A percentile compares a stretch with the other conserved stretches of the same genome.
These are phyloP conservation scores for Crepidotus variabilis DNA, from an alignment of 768 basidiomycete species.

Conservation along the genomic window DNA sequence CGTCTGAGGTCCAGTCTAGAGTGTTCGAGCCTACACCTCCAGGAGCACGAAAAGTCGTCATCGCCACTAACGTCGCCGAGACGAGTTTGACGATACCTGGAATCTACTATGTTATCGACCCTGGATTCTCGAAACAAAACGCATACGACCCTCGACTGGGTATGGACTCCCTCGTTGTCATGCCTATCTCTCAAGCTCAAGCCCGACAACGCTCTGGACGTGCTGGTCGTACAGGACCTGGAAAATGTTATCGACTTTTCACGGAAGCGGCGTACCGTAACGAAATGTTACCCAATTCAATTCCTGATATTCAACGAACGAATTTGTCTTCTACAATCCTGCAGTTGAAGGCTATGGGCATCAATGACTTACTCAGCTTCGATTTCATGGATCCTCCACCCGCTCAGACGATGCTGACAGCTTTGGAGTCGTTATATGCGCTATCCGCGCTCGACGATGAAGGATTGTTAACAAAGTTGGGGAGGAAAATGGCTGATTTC, in stretches of 20 bases:
- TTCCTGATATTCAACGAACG: constrained; percentile 96
- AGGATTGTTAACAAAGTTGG: constrained; percentile 88
- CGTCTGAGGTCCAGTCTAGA: constrained; percentile 95
- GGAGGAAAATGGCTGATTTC: constrained; percentile 99
- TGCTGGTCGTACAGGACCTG: constrained; percentile 96
- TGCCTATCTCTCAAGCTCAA: constrained; percentile 98
- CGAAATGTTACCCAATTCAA: constrained; percentile 97
- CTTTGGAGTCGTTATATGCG: constrained; percentile 90
- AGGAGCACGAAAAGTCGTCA: constrained; percentile 97
- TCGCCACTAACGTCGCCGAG: constrained; percentile 99
- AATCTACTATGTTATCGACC: constrained; percentile 98
- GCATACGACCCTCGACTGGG: constrained; percentile 96
- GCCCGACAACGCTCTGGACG: constrained; percentile 94
- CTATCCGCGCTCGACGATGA: constrained; percentile 96
- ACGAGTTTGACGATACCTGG: constrained; percentile 98
- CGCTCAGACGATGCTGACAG: constrained; percentile 94
- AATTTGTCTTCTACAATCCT: constrained; percentile 92
- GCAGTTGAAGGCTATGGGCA: constrained; percentile 97
- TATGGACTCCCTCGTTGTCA: constrained; percentile 98
- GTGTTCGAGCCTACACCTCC: constrained; percentile 98
- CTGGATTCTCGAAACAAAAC: constrained; percentile 98
- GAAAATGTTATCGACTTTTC: constrained; percentile 96
- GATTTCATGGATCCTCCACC: constrained; percentile 99
- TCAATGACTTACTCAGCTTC: constrained; percentile 96
- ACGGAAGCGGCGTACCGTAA: constrained; percentile 98